Percentiles rank a stretch among this genome's conserved stretches.
phyloP scores from a whole-genome alignment of 257 asterid species.

The Petunia axillaris region DNA sequence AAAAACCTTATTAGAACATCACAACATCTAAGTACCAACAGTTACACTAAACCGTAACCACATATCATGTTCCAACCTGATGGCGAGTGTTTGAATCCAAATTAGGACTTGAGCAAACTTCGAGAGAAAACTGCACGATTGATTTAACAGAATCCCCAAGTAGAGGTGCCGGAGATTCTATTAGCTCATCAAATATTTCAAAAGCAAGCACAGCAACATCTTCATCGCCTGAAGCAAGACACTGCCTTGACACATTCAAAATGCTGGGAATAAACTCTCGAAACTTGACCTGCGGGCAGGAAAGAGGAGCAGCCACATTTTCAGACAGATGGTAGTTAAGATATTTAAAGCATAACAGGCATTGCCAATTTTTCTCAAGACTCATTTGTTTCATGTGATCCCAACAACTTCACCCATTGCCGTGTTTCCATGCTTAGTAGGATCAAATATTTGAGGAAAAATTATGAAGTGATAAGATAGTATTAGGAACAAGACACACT shows the following conservation, averaged over 20 bases:
- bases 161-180: slow-evolving; percentile 99
- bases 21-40: slow-evolving; percentile 7
- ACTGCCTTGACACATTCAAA: slow-evolving; percentile 89
- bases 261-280: slow-evolving; percentile 97
- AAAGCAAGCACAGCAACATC: slow-evolving; percentile 94
- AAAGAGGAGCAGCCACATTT: slow-evolving; percentile 24
- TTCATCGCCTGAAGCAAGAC: slow-evolving; percentile 98
- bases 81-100: slow-evolving; percentile 90
- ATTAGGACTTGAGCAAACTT: slow-evolving; percentile 84
- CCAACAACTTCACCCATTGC: neutral
- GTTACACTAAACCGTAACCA: slow-evolving; percentile 2
- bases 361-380: neutral
- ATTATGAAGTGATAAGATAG: neutral
- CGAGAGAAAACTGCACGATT: slow-evolving; percentile 95
- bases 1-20: neutral
- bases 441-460: neutral
- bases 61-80: slow-evolving; percentile 55
- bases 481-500: slow-evolving; percentile 40
- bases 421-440: neutral
- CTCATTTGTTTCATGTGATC: neutral
- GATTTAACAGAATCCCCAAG: slow-evolving; percentile 97
- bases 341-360: neutral
- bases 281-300: slow-evolving; percentile 70
- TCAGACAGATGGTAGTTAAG: slow-evolving; percentile 5
- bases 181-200: slow-evolving; percentile 97